Percentiles rank a stretch among this genome's conserved stretches.
Evolutionary conservation across 495 filamentous ascomycete genomes (phyloP).

Genomic region (Rhypophila decipiens): DNA sequence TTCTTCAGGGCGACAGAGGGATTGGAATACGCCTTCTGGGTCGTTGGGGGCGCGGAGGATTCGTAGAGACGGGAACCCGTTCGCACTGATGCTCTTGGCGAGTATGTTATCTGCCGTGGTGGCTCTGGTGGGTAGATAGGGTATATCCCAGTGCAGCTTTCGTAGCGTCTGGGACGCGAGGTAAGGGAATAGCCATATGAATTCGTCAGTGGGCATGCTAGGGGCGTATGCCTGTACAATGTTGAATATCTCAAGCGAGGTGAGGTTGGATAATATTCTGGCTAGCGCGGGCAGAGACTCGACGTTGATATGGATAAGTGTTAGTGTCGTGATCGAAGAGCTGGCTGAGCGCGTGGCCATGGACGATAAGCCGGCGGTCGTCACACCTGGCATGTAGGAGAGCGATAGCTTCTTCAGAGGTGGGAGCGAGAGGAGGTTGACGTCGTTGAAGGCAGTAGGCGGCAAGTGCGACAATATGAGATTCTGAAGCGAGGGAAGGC

Average conservation of each 20-base stretch:
- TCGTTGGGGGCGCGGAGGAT: constrained; percentile 67
- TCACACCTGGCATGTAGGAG: constrained; percentile 69
- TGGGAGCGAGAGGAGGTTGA: constrained; percentile 62
- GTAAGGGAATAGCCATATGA: constrained; percentile 60
- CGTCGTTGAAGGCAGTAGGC: constrained; percentile 64
- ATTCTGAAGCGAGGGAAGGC: constrained; percentile 62
- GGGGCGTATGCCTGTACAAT: constrained; percentile 63
- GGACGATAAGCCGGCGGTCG: constrained; percentile 65
- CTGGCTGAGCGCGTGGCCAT: constrained; percentile 58
- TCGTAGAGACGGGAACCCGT: constrained; percentile 65
- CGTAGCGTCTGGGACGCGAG: constrained; percentile 61
- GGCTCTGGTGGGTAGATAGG: constrained; percentile 35
- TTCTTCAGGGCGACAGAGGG: constrained; percentile 55
- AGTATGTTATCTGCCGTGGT: constrained; percentile 61
- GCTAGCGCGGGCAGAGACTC: constrained; percentile 64
- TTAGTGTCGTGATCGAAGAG: constrained; percentile 50
- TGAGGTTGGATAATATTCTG: constrained; percentile 64
- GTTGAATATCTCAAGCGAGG: constrained; percentile 56
- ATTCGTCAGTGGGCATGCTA: constrained; percentile 50
- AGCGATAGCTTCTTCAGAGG: constrained; percentile 67
- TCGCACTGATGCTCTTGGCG: constrained; percentile 60
- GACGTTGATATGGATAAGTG: constrained; percentile 60
- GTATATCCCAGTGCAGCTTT: constrained; percentile 78
- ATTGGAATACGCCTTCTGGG: constrained; percentile 65
- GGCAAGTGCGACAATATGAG: constrained; percentile 72